These are phyloP conservation scores for Podaxis sp. DNA, from an alignment of 768 basidiomycete species.

Conservation along the genomic window DNA sequence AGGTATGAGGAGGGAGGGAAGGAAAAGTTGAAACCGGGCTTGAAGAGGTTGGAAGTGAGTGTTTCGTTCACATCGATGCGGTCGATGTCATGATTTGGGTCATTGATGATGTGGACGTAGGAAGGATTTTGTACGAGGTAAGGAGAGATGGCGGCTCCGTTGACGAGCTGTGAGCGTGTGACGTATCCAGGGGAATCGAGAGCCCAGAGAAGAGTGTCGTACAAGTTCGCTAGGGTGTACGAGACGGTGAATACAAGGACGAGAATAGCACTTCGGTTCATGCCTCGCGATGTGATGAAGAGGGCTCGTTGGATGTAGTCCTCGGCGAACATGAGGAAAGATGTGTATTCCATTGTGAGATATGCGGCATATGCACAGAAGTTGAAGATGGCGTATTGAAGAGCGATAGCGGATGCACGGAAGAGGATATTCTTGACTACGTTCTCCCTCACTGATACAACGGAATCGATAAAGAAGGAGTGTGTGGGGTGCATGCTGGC, in stretches of 20 bases:
- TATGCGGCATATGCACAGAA: slow-evolving; percentile 19
- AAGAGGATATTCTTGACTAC: slow-evolving; percentile 25
- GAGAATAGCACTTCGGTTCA: slow-evolving; percentile 16
- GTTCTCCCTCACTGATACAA: slow-evolving; percentile 15
- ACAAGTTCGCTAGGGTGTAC: slow-evolving; percentile 16
- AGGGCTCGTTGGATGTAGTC: slow-evolving; percentile 18
- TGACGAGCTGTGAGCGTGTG: slow-evolving; percentile 5
- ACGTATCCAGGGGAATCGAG: slow-evolving; percentile 23
- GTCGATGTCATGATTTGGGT: slow-evolving; percentile 13
- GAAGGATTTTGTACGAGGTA: slow-evolving; percentile 17
- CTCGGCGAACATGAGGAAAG: slow-evolving; percentile 24
- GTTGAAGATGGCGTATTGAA: slow-evolving; percentile 18
- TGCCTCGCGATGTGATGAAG: slow-evolving; percentile 15
- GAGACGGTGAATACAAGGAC: slow-evolving; percentile 17
- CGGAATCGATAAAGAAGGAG: neutral
- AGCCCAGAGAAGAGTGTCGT: slow-evolving; percentile 24
- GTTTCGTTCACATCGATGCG: slow-evolving; percentile 19
- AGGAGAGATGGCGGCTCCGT: slow-evolving; percentile 5
- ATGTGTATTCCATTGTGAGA: slow-evolving; percentile 18
- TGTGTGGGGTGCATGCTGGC: neutral
- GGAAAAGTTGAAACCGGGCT: slow-evolving; percentile 20
- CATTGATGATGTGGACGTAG: slow-evolving; percentile 18
- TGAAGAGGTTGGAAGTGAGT: slow-evolving; percentile 18
- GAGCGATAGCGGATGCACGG: slow-evolving; percentile 16
- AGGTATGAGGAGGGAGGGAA: slow-evolving; percentile 14